Conservation (phyloP, 257 asterid genomes). For the Fraxinus americana region DNA sequence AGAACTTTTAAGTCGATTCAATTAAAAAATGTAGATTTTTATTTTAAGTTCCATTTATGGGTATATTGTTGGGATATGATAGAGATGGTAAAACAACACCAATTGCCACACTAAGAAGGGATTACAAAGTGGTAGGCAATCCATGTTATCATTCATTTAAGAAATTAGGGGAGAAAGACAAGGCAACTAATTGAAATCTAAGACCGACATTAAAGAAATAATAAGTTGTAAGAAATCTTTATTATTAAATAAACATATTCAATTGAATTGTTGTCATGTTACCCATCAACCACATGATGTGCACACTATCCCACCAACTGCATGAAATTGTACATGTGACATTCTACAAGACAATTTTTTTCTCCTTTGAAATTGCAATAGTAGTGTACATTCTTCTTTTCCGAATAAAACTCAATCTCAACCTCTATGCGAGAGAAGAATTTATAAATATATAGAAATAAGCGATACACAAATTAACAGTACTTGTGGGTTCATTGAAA, state of each 20-base stretch:
- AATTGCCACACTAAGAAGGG: constrained; percentile 19
- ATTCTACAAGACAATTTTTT: not conserved
- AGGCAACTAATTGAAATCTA: constrained; percentile 36
- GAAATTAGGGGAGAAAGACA: constrained; percentile 29
- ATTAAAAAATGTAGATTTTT: not conserved
- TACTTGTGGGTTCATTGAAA: too few relatives aligned
- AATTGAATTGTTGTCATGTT: constrained; percentile 9
- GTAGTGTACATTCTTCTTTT: not conserved
- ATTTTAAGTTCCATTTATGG: not conserved
- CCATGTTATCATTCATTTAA: constrained; percentile 23
- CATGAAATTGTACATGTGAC: not conserved
- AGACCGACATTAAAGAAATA: constrained; percentile 32
- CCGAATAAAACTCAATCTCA: too few relatives aligned
- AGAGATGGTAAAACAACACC: constrained; percentile 15
- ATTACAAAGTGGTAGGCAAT: constrained; percentile 27
- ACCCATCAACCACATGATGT: constrained; percentile 4
- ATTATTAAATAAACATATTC: not conserved
- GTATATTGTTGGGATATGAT: not conserved
- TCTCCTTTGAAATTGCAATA: not conserved
- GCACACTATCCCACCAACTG: not conserved
- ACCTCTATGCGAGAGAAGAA: too few relatives aligned
- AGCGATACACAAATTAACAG: too few relatives aligned
- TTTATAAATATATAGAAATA: too few relatives aligned
- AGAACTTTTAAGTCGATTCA: too few relatives aligned
- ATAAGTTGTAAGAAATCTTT: constrained; percentile 31